phyloP scores from a whole-genome alignment of 192 early-diverging fungal species.

The Phycomyces blakesleeanus region DNA sequence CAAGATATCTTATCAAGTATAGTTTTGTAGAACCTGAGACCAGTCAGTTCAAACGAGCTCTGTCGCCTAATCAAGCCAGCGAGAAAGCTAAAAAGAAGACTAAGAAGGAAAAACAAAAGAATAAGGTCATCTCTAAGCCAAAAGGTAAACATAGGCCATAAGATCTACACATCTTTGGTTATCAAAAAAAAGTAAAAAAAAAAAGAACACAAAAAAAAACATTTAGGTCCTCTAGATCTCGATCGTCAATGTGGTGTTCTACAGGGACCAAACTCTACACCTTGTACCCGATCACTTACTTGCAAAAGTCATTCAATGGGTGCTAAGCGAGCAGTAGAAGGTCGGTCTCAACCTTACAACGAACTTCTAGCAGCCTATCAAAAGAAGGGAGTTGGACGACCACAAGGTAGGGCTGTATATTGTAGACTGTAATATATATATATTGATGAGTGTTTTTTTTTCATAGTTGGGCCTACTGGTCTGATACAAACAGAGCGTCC shows the following conservation, averaged over 20 bases:
- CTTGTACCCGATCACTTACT: constrained; percentile 85
- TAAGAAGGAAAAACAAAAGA: constrained; percentile 54
- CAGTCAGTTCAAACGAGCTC: constrained; percentile 31
- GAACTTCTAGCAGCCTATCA: constrained; percentile 70
- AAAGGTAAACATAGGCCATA: constrained; percentile 23
- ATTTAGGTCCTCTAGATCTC: constrained; percentile 72
- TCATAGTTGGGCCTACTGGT: not conserved
- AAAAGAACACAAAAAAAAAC: constrained; percentile 19
- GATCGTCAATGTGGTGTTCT: constrained; percentile 91
- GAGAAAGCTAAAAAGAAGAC: constrained; percentile 55
- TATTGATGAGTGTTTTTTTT: not conserved
- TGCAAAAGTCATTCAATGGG: constrained; percentile 95
- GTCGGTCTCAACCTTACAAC: constrained; percentile 83
- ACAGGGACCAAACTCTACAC: constrained; percentile 47
- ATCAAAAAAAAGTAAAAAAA: constrained; percentile 12
- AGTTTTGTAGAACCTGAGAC: not conserved
- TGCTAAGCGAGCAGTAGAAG: constrained; percentile 77
- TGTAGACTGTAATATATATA: not conserved
- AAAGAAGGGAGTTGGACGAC: constrained; percentile 61
- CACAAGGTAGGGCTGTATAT: constrained; percentile 46
- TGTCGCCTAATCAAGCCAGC: constrained; percentile 21
- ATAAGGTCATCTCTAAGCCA: constrained; percentile 46
- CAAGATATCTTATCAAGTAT: not conserved
- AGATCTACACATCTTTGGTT: constrained; percentile 4
- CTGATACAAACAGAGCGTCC: not conserved